Base-by-base conservation (phyloP, 495 filamentous ascomycete genomes). In the Niebla homalea region DNA sequence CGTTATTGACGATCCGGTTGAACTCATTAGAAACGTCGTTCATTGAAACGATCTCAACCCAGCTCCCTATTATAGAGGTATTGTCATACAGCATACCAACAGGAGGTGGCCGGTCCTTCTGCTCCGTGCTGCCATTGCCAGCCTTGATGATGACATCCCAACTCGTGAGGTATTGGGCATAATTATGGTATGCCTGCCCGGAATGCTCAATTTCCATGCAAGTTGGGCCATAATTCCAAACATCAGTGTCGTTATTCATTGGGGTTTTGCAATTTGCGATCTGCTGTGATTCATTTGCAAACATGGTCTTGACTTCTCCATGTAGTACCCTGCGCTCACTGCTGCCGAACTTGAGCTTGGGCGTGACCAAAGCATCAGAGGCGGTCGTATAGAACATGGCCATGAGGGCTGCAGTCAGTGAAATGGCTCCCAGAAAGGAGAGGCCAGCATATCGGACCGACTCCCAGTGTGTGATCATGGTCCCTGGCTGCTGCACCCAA, bases 371-470 rank as follows among this genome's bases (percentile, higher is more conserved):
- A 3, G 82, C 78, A 55, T 85, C 78, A 0, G 81, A 80, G 0
- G 84, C 84, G 7, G 84, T 84, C 2, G 83, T 85, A 57, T 87
- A 89, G 7, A 87, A 62, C 66, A 81, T 77, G 8, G 79, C 75
- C 2, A 75, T 68, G 21, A 87, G 39, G 0, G 84, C 74, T 2
- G 75, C 77, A 25, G 73, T 61, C 48, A 88, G 57, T 0, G 78
- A 68, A 3, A 85, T 60, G 0, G 62, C 43, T 0, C 84, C 84
- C 15, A 87, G 63, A 1, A 79, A 53, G 3, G 79, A 77, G 10
- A 75, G 47, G 0, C 66, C 80, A 2, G 80, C 80, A 54, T 80
- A 77, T 19, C 72, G 70, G 16, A 87, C 62, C 14, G 71, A 71
- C 55, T 78, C 68, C 67, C 68, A 80, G 49, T 85, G 77, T 0